phyloP scores from a whole-genome alignment of 441 rosid species.

The Gossypium davidsonii region DNA sequence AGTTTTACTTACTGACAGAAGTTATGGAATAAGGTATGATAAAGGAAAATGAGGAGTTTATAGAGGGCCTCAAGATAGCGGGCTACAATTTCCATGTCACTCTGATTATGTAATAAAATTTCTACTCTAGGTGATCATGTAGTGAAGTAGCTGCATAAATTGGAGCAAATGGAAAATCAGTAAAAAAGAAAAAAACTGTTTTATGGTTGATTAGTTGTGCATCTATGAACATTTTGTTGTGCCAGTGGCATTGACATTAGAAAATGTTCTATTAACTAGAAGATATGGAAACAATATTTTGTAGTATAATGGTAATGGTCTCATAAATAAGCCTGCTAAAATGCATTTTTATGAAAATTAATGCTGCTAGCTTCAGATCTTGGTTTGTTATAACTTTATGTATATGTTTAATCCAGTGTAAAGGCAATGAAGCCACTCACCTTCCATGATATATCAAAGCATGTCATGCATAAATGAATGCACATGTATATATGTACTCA shows the following conservation, averaged over 20 bases:
- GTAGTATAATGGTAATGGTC: neutral
- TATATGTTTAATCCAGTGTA: neutral
- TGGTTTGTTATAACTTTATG: neutral
- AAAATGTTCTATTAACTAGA: neutral
- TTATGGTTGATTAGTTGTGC: neutral
- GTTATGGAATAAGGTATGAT: neutral
- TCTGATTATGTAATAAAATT: neutral
- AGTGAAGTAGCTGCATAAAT: slow-evolving; percentile 1
- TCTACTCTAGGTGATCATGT: neutral
- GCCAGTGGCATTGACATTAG: neutral
- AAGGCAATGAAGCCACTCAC: slow-evolving; percentile 7
- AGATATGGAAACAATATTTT: neutral
- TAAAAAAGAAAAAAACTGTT: neutral
- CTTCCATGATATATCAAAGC: neutral
- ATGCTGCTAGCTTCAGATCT: neutral
- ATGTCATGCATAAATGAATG: neutral
- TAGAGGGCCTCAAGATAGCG: neutral
- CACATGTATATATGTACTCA: neutral
- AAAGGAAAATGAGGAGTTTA: neutral
- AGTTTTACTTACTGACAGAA: neutral
- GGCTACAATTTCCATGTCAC: neutral
- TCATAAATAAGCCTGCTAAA: neutral
- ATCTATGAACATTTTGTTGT: neutral
- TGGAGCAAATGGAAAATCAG: neutral
- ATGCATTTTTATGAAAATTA: neutral